A percentile compares a stretch with the other conserved stretches of the same genome.
These are phyloP conservation scores for Nothophytophthora sp. DNA, from an alignment of 352 stramenopile genomes.

Conservation along the genomic window DNA sequence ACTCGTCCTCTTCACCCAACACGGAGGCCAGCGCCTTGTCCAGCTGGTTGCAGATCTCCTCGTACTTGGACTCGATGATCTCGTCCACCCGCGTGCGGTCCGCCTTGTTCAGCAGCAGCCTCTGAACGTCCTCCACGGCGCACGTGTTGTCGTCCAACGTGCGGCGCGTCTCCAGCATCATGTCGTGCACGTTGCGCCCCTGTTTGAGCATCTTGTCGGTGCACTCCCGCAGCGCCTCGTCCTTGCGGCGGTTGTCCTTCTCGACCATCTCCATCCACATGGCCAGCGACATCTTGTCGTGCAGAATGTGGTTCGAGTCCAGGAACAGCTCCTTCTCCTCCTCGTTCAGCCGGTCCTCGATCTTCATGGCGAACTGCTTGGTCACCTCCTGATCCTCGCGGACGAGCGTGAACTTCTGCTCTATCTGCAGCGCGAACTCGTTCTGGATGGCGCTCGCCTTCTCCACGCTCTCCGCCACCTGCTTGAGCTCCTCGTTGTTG, in stretches of 20 bases:
- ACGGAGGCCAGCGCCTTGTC: conserved; percentile 87
- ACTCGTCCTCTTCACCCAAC: conserved; percentile 88
- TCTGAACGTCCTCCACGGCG: conserved; percentile 82
- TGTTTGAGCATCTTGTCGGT: conserved; percentile 85
- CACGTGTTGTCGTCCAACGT: conserved; percentile 87
- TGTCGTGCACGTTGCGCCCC: conserved; percentile 80
- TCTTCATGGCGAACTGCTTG: conserved; percentile 81
- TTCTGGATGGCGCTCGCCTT: conserved; percentile 38
- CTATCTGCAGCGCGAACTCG: conserved; percentile 53
- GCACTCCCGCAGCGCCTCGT: conserved; percentile 78
- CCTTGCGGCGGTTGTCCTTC: conserved; percentile 68
- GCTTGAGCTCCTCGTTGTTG: conserved; percentile 54
- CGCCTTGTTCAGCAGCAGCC: conserved; percentile 74
- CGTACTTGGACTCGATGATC: conserved; percentile 90
- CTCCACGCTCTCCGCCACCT: conserved; percentile 52
- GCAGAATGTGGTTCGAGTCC: conserved; percentile 78
- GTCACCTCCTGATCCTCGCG: conserved; percentile 73
- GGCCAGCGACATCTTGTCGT: conserved; percentile 72
- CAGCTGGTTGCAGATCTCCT: conserved; percentile 92
- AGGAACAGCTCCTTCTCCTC: conserved; percentile 84
- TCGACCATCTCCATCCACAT: conserved; percentile 83
- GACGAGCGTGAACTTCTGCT: conserved; percentile 48
- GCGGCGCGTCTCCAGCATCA: conserved; percentile 83
- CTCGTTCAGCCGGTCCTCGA: conserved; percentile 83
- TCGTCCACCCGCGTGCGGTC: conserved; percentile 85